Conservation (phyloP, 768 basidiomycete species). For the Lactarius trivialis region DNA sequence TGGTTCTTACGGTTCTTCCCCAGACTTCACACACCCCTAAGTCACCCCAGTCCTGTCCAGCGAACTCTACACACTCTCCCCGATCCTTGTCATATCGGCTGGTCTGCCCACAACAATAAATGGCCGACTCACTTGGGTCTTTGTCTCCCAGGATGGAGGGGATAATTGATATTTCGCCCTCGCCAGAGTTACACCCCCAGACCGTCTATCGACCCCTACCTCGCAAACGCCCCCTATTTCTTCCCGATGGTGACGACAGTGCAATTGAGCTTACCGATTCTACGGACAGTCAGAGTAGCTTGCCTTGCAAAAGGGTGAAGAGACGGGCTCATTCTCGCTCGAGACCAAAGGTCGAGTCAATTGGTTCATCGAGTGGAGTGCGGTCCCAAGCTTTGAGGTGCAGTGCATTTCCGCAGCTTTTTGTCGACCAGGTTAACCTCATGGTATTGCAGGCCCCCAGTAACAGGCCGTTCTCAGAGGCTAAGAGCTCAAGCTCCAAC, state of each 20-base stretch:
- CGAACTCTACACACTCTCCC: neutral
- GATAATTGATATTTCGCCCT: conserved; percentile 20
- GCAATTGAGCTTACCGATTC: conserved; percentile 51
- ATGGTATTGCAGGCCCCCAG: neutral
- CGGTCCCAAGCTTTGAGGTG: conserved; percentile 7
- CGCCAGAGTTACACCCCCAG: conserved; percentile 12
- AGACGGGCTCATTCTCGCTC: neutral
- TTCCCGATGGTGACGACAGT: conserved; percentile 21
- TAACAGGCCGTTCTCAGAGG: neutral
- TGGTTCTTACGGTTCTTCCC: neutral
- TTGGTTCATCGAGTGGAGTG: neutral
- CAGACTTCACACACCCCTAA: neutral
- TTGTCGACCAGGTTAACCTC: neutral
- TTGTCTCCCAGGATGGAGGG: conserved; percentile 9
- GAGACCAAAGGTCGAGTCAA: neutral
- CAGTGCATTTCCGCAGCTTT: neutral
- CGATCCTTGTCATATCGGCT: neutral
- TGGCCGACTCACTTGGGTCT: neutral
- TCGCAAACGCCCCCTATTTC: conserved; percentile 18
- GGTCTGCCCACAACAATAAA: neutral
- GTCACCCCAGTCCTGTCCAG: neutral
- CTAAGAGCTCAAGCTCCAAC: neutral
- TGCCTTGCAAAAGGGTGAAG: conserved; percentile 11
- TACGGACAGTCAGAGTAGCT: conserved; percentile 32
- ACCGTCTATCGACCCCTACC: conserved; percentile 9